Evolutionary conservation across 2,329 filamentous ascomycete genomes (phyloP), one percentile per base, ranked within the genome.

Genomic region (Cladosporium colombiae): DNA sequence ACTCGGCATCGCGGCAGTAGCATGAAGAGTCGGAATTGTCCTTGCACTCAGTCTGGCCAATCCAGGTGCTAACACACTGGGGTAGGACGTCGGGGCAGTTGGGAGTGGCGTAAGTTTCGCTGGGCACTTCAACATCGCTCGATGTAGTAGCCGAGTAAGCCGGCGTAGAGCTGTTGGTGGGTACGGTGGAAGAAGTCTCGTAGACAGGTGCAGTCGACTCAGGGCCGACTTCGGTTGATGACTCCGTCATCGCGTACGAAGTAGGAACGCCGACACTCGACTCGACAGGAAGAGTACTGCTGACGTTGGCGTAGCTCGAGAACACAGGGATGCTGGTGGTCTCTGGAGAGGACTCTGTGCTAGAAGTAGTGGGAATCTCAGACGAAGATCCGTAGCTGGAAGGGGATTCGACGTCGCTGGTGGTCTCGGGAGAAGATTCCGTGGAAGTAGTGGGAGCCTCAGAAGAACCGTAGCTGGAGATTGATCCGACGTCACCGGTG

Each of bases 61-160:
- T 81, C 91, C 92, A 97, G 74, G 93, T 96, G 86, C 94, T 95
- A 81, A 98, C 82, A 84, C 94, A 98, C 76, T 88, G 88, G 69
- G 94, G 93, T 59, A 97, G 89, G 57, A 93, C 86, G 29, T 83
- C 80, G 66, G 93, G 92, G 80, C 88, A 87, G 25, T 69, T 66
- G 11, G 73, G 72, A 13, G 52, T 53, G 11, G 55, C 61, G 35
- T 63, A 63, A 14, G 61, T 56, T 25, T 63, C 14, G 4, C 50
- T 44, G 3, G 58, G 50, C 18, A 49, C 49, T 23, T 53, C 56
- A 11, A 21, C 50, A 29, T 35, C 58, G 46, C 44, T 53, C 4
- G 60, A 53, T 7, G 60, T 52, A 6, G 60, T 59, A 29, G 55
- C 53, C 25, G 52, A 59, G 40, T 49, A 58, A 10, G 53, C 61